Percentiles rank a stretch among this genome's conserved stretches.
phyloP scores from a whole-genome alignment of 2,329 filamentous ascomycete genomes.

The Tolypocladium tundrense region DNA sequence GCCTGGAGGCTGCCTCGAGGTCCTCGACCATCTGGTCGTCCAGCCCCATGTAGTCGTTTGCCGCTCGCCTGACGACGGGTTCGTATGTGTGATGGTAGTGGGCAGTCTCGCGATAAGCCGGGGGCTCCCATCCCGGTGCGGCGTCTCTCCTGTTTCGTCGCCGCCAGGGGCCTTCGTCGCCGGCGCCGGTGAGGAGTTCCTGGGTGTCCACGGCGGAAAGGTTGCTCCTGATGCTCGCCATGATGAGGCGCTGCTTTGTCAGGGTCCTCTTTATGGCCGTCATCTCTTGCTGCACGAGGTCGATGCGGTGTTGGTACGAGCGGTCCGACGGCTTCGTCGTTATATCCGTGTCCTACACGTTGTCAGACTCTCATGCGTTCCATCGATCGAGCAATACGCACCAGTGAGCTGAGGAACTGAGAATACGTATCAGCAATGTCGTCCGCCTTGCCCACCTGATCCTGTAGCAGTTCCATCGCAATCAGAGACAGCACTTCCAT shows the following conservation, averaged over 20 bases:
- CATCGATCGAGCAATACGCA: conserved; percentile 11
- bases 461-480: conserved; percentile 25
- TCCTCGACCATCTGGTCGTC: conserved; percentile 13
- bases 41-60: conserved; percentile 11
- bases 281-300: conserved; percentile 30
- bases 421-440: conserved; percentile 32
- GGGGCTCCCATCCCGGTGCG: background rate
- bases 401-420: conserved; percentile 28
- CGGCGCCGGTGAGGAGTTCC: conserved; percentile 6
- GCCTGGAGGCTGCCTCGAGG: conserved; percentile 18
- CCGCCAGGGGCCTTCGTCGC: conserved; percentile 3
- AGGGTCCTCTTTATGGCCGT: conserved; percentile 25
- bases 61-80: background rate
- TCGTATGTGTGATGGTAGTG: background rate
- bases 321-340: conserved; percentile 27
- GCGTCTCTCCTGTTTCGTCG: background rate
- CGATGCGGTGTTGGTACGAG: conserved; percentile 29
- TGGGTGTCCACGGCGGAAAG: conserved; percentile 8
- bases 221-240: conserved; percentile 15
- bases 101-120: background rate
- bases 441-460: conserved; percentile 25
- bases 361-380: conserved; percentile 7
- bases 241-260: conserved; percentile 19
- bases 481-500: conserved; percentile 32
- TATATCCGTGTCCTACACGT: conserved; percentile 27